A percentile compares a stretch with the other conserved stretches of the same genome.
Conservation (phyloP, 768 basidiomycete genomes). For the Ramaria sp. region DNA sequence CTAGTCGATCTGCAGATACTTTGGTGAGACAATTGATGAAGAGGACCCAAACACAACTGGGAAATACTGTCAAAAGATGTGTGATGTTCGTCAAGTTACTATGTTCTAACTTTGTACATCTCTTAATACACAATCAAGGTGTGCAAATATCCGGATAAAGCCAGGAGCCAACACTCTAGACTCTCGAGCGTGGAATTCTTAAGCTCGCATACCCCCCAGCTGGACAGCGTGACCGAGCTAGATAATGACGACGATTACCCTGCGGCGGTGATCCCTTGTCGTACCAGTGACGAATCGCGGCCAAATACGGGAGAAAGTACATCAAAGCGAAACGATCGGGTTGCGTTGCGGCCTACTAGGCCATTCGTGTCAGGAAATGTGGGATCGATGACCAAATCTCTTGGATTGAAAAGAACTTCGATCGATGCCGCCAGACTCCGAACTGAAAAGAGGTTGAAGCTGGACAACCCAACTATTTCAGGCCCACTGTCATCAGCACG, state of each 20-base stretch:
- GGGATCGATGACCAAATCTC: background rate
- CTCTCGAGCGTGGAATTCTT: conserved; percentile 34
- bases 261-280: background rate
- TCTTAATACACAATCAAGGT: conserved; percentile 31
- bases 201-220: conserved; percentile 11
- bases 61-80: conserved; percentile 63
- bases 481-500: background rate
- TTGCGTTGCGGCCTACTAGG: background rate
- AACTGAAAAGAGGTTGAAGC: background rate
- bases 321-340: background rate
- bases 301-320: background rate
- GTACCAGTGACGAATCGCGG: background rate
- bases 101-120: background rate
- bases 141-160: conserved; percentile 70
- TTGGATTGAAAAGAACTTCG: background rate
- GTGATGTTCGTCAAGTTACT: conserved; percentile 45
- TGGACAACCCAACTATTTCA: background rate
- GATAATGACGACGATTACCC: conserved; percentile 21
- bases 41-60: conserved; percentile 32
- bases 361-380: background rate
- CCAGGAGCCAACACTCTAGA: conserved; percentile 33
- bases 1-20: conserved; percentile 70
- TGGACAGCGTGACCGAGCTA: conserved; percentile 9
- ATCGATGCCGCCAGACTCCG: background rate
- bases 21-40: conserved; percentile 57